Evolutionary conservation across 1,139 yeast species (phyloP).

Genomic region (Taiozyma sp.): DNA sequence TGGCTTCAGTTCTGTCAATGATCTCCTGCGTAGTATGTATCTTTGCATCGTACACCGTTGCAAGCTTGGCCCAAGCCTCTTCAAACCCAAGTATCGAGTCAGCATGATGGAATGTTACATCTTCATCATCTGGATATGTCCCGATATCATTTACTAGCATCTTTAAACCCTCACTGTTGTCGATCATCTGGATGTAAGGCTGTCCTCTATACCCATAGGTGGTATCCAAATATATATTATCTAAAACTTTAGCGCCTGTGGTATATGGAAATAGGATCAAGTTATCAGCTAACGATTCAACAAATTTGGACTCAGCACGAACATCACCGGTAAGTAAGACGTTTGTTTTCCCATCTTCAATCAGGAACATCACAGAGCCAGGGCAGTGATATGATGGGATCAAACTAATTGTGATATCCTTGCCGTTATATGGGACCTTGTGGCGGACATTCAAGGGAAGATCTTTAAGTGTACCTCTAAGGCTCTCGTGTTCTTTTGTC

Average conservation of each 20-base stretch:
- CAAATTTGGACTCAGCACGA: constrained; percentile 56
- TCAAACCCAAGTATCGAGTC: constrained; percentile 52
- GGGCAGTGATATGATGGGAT: constrained; percentile 56
- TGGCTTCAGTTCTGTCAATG: constrained; percentile 20
- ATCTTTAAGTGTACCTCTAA: constrained; percentile 24
- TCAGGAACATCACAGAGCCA: constrained; percentile 54
- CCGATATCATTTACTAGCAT: constrained; percentile 32
- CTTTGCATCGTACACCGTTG: constrained; percentile 29
- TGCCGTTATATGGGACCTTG: constrained; percentile 7
- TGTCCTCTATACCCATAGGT: constrained; percentile 49
- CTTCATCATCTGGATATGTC: constrained; percentile 35
- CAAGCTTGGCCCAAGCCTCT: constrained; percentile 45
- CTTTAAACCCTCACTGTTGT: constrained; percentile 40
- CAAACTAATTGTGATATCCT: constrained; percentile 22
- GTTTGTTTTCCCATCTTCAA: constrained; percentile 33
- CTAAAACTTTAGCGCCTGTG: constrained; percentile 32
- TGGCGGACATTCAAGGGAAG: constrained; percentile 30
- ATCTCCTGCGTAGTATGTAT: constrained; percentile 32
- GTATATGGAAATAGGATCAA: constrained; percentile 42
- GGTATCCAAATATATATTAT: constrained; percentile 52
- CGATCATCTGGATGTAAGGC: constrained; percentile 41
- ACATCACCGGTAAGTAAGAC: constrained; percentile 57
- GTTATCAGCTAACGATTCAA: constrained; percentile 33
- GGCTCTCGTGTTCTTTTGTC: constrained; percentile 26
- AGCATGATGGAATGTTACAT: constrained; percentile 37